phyloP scores from a whole-genome alignment of 306 rosid genomes.

The Fragaria iinumae region DNA sequence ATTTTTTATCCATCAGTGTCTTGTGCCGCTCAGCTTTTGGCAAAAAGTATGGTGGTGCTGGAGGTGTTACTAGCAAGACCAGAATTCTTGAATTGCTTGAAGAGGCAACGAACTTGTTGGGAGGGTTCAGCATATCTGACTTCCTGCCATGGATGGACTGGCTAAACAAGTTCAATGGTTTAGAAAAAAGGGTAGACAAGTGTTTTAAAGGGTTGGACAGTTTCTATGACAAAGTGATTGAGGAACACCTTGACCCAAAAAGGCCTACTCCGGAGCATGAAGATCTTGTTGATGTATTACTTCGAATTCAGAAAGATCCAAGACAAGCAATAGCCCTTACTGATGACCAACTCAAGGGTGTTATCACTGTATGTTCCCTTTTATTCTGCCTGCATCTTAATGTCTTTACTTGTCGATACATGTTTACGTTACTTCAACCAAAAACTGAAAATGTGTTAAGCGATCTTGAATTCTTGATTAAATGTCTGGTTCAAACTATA shows the following conservation, averaged over 20 bases:
- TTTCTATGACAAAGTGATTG: constrained; percentile 39
- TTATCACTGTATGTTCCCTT: constrained; percentile 26
- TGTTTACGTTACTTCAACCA: background rate
- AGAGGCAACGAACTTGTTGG: constrained; percentile 19
- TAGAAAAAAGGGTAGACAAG: constrained; percentile 31
- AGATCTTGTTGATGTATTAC: constrained; percentile 43
- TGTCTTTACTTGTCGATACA: background rate
- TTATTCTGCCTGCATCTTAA: background rate
- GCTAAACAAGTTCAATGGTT: constrained; percentile 34
- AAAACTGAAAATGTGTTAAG: background rate
- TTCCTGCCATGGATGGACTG: constrained; percentile 30
- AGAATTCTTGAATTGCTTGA: constrained; percentile 7
- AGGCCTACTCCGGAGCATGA: constrained; percentile 24
- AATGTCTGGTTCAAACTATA: background rate
- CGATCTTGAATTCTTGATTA: background rate
- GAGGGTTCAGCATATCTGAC: constrained; percentile 15
- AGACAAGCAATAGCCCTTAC: constrained; percentile 19
- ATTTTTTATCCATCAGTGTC: constrained; percentile 17
- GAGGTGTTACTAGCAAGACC: background rate
- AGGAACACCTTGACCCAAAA: constrained; percentile 31
- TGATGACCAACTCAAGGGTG: constrained; percentile 32
- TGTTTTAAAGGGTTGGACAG: constrained; percentile 31
- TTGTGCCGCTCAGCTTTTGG: constrained; percentile 24
- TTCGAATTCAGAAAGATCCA: constrained; percentile 38
- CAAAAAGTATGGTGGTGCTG: constrained; percentile 19